Evolutionary conservation across 371 early-diverging fungal genomes (phyloP).

Genomic region (Fennellomyces sp.): DNA sequence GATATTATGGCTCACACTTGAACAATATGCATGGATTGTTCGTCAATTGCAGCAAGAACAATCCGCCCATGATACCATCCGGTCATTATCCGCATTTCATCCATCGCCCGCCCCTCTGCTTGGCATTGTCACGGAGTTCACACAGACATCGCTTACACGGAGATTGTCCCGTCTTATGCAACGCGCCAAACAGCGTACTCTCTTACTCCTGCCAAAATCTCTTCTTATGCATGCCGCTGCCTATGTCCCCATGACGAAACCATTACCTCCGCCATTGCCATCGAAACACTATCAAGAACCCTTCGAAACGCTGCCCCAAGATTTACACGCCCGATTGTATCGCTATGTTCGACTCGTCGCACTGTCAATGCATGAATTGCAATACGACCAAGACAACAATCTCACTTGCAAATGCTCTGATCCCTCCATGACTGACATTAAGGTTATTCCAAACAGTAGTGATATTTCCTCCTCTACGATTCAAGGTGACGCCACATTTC

Average conservation of each 20-base stretch:
- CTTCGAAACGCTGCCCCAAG: neutral
- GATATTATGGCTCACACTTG: conserved; percentile 26
- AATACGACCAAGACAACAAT: too few relatives aligned
- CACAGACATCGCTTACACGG: neutral
- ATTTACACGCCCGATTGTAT: neutral
- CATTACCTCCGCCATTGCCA: conserved; percentile 23
- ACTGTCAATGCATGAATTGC: conserved; percentile 9
- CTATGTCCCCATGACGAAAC: conserved; percentile 37
- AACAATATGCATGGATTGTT: conserved; percentile 43
- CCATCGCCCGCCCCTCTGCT: conserved; percentile 23
- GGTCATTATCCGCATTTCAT: neutral
- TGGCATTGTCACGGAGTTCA: neutral
- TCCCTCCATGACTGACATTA: neutral
- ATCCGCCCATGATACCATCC: neutral
- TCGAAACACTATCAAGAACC: neutral
- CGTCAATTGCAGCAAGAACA: conserved; percentile 36
- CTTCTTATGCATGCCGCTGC: conserved; percentile 38
- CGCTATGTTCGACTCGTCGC: conserved; percentile 9
- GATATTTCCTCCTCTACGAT: neutral
- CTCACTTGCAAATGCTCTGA: neutral
- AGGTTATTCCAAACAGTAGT: neutral
- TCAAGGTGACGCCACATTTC: neutral
- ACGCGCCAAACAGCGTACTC: conserved; percentile 11
- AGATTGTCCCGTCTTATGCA: conserved; percentile 5
- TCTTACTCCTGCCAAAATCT: conserved; percentile 40